Conservation (phyloP, 1,284 basidiomycete species). For the Melampsora larici-populina region DNA sequence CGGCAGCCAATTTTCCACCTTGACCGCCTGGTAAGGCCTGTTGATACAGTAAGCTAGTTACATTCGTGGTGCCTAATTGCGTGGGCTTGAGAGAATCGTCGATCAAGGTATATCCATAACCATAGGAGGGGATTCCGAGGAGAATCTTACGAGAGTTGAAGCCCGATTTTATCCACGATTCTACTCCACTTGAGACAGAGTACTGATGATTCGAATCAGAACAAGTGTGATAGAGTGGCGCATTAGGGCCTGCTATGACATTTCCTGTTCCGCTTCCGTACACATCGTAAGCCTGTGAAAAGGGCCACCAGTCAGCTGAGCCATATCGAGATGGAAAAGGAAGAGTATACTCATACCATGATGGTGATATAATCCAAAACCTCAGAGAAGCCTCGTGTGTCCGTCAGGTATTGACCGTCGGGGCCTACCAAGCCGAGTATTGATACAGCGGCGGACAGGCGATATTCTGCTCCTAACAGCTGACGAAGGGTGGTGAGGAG, state of each 20-base stretch:
- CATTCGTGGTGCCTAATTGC: neutral
- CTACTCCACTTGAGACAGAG: constrained; percentile 19
- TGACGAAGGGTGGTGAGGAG: constrained; percentile 27
- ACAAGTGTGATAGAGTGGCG: constrained; percentile 33
- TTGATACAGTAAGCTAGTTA: constrained; percentile 25
- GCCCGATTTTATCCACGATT: constrained; percentile 24
- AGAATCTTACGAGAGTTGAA: constrained; percentile 22
- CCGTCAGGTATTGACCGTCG: constrained; percentile 32
- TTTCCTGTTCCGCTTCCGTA: constrained; percentile 19
- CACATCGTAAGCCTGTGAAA: constrained; percentile 36
- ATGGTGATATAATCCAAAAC: constrained; percentile 38
- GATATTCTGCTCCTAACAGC: constrained; percentile 3
- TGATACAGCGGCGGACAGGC: constrained; percentile 40
- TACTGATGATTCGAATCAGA: constrained; percentile 13
- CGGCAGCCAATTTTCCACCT: constrained; percentile 14
- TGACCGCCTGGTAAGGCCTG: constrained; percentile 9
- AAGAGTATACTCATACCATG: constrained; percentile 24
- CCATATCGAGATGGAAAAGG: neutral
- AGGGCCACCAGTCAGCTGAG: neutral
- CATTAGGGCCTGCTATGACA: constrained; percentile 32
- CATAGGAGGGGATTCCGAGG: constrained; percentile 32
- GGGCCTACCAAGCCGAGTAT: constrained; percentile 28
- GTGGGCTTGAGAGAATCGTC: constrained; percentile 22
- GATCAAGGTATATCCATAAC: constrained; percentile 38
- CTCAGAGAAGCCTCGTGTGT: constrained; percentile 22